Evolutionary conservation across 176 grass and related monocot species (phyloP).

Genomic region (Oryza glumipatula): DNA sequence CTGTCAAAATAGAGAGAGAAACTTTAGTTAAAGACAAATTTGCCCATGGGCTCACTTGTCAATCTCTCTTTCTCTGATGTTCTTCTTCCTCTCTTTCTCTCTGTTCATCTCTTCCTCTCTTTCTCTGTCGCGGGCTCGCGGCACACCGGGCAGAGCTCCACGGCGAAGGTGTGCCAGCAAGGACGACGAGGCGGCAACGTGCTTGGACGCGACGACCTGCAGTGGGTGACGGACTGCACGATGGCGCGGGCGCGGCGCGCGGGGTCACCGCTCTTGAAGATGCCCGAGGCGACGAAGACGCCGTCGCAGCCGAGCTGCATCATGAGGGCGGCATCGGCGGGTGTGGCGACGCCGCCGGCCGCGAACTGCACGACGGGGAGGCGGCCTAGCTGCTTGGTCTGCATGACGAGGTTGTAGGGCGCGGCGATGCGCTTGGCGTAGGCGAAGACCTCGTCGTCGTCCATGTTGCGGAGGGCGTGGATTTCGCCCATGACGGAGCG

Average conservation of each 20-base stretch:
- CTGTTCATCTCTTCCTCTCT: no score
- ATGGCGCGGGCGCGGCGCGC: conserved; percentile 61
- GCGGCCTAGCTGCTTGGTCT: conserved; percentile 66
- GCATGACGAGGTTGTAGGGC: conserved; percentile 68
- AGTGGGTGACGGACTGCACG: conserved; percentile 69
- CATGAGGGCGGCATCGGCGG: conserved; percentile 69
- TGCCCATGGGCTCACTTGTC: no score
- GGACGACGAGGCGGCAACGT: no score
- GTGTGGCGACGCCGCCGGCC: conserved; percentile 61
- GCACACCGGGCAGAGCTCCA: no score
- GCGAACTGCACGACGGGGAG: conserved; percentile 79
- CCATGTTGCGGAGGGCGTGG: conserved; percentile 68
- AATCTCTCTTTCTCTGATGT: no score
- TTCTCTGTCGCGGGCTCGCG: no score
- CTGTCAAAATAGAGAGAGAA: no score
- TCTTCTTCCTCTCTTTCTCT: no score
- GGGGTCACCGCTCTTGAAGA: conserved; percentile 81
- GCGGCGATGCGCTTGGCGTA: conserved; percentile 65
- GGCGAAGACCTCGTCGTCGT: conserved; percentile 79
- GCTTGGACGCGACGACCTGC: conserved; percentile 16
- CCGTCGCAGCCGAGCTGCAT: conserved; percentile 80
- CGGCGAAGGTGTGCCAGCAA: no score
- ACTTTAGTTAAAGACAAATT: no score
- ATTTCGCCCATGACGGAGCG: conserved; percentile 71
- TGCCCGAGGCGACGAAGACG: conserved; percentile 74